A percentile compares a stretch with the other conserved stretches of the same genome.
These are phyloP conservation scores for Yamadazyma laniorum DNA, from an alignment of 805 yeast genomes.

Conservation along the genomic window DNA sequence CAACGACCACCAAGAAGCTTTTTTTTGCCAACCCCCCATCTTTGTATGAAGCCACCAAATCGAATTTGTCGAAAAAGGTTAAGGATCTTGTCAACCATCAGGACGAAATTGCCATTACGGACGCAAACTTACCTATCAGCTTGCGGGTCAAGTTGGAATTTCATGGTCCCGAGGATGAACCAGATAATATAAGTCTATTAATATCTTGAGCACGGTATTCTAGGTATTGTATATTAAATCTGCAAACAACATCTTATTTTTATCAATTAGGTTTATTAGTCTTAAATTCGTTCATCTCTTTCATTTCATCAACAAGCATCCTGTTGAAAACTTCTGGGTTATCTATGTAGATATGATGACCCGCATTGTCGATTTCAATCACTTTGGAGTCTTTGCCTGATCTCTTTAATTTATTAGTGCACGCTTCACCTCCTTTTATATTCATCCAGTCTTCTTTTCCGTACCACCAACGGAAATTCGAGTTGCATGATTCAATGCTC, in stretches of 20 bases:
- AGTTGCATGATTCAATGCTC: constrained; percentile 48
- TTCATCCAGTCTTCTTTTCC: constrained; percentile 77
- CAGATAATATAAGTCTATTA: constrained; percentile 16
- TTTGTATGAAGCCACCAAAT: constrained; percentile 45
- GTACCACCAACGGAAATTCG: constrained; percentile 78
- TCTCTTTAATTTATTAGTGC: constrained; percentile 33
- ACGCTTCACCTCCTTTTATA: constrained; percentile 43
- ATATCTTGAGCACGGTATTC: constrained; percentile 5
- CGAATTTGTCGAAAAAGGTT: constrained; percentile 39
- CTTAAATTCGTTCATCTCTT: no score
- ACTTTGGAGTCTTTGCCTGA: constrained; percentile 24
- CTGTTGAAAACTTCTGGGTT: constrained; percentile 54
- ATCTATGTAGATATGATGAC: constrained; percentile 80
- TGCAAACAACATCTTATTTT: no score
- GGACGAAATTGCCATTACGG: constrained; percentile 55
- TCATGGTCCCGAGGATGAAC: constrained; percentile 24
- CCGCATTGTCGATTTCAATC: constrained; percentile 51
- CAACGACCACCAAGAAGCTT: constrained; percentile 37
- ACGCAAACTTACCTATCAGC: constrained; percentile 49
- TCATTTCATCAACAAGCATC: constrained; percentile 53
- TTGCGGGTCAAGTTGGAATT: constrained; percentile 24
- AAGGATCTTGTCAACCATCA: constrained; percentile 36
- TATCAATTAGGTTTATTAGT: no score
- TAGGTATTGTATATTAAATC: not conserved
- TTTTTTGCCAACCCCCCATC: constrained; percentile 49